A percentile compares a stretch with the other conserved stretches of the same genome.
phyloP scores from a whole-genome alignment of 2,329 filamentous ascomycete species.

The Sphaerulina vaccinii region DNA sequence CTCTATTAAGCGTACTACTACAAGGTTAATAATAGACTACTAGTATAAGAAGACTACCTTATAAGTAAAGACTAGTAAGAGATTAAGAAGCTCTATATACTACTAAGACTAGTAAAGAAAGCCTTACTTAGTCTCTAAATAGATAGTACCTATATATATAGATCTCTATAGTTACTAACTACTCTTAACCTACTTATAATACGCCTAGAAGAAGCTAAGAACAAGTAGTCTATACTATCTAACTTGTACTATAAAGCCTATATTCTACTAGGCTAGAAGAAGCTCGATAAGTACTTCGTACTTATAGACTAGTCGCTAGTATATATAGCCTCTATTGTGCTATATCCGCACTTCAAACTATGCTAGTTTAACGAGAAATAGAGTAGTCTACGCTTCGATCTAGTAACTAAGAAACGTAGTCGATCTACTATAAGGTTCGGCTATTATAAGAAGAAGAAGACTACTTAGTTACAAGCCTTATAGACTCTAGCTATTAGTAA shows the following conservation, averaged over 20 bases:
- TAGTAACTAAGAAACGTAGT: too few relatives aligned
- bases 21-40: neutral
- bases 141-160: neutral
- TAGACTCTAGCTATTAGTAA: too few relatives aligned
- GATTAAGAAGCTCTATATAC: neutral
- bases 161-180: neutral
- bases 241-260: neutral
- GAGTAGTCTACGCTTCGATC: too few relatives aligned
- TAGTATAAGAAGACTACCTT: neutral
- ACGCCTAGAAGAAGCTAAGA: neutral
- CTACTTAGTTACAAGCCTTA: too few relatives aligned
- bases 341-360: neutral
- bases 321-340: neutral
- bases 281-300: neutral
- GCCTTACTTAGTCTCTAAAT: neutral
- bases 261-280: neutral
- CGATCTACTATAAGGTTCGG: too few relatives aligned
- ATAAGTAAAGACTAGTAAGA: neutral
- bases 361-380: too few relatives aligned
- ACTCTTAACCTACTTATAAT: neutral
- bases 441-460: too few relatives aligned
- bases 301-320: too few relatives aligned
- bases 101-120: neutral
- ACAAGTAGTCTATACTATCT: neutral
- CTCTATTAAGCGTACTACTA: neutral